Percentiles rank a stretch among this genome's conserved stretches.
Evolutionary conservation across 2,329 filamentous ascomycete genomes (phyloP).

Genomic region (Penicillium sp.): DNA sequence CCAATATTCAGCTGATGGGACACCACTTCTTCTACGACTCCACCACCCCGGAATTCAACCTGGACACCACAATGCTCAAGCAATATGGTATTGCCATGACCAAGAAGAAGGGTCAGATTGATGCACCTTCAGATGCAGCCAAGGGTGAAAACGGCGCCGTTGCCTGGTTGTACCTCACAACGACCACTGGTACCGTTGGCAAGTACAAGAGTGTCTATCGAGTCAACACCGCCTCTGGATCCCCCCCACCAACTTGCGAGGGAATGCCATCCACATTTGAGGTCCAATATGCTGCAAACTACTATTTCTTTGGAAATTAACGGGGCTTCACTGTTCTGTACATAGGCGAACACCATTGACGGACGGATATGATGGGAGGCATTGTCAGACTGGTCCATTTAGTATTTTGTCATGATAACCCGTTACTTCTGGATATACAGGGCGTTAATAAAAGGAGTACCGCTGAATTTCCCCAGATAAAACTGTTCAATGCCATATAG

Average conservation of each 20-base stretch:
- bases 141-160: conserved; percentile 67
- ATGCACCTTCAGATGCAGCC: conserved; percentile 62
- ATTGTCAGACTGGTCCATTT: conserved; percentile 8
- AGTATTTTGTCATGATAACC: conserved; percentile 2
- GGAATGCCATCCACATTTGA: conserved; percentile 64
- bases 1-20: conserved; percentile 65
- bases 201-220: conserved; percentile 75
- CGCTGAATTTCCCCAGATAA: neutral
- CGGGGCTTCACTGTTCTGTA: conserved; percentile 6
- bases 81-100: conserved; percentile 58
- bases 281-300: conserved; percentile 80
- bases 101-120: conserved; percentile 59
- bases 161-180: conserved; percentile 71
- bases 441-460: conserved; percentile 5
- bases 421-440: neutral
- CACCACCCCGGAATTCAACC: conserved; percentile 75
- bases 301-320: conserved; percentile 57
- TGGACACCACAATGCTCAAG: conserved; percentile 56
- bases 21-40: conserved; percentile 75
- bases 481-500: neutral
- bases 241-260: conserved; percentile 69
- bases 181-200: conserved; percentile 56
- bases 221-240: conserved; percentile 78
- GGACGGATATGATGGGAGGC: conserved; percentile 8
- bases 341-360: conserved; percentile 9